Percentiles rank a stretch among this genome's conserved stretches.
Evolutionary conservation across 1,139 yeast genomes (phyloP).

Genomic region (Yamadazyma atlantica): DNA sequence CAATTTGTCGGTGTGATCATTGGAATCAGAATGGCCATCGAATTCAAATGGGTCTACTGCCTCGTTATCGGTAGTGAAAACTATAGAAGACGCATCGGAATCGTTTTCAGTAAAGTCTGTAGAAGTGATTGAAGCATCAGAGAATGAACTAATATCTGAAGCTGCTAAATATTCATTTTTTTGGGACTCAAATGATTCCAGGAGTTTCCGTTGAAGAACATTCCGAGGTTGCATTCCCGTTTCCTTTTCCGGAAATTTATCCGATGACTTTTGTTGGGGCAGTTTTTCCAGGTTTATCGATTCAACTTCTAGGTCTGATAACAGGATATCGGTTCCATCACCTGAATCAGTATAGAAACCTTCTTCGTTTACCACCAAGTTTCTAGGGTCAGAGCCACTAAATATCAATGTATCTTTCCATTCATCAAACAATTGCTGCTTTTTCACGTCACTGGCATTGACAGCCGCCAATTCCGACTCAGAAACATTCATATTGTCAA

Average conservation of each 20-base stretch:
- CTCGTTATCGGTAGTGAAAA: neutral
- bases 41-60: neutral
- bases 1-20: conserved; percentile 4
- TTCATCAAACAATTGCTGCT: conserved; percentile 17
- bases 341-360: conserved; percentile 33
- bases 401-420: conserved; percentile 36
- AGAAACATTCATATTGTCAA: conserved; percentile 7
- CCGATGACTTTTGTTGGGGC: too few species aligned
- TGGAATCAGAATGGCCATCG: conserved; percentile 2
- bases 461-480: conserved; percentile 6
- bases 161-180: neutral
- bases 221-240: conserved; percentile 9
- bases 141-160: conserved; percentile 18
- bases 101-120: conserved; percentile 9
- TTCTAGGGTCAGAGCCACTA: conserved; percentile 27
- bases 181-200: conserved; percentile 8
- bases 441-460: conserved; percentile 5
- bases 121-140: conserved; percentile 24
- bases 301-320: conserved; percentile 6
- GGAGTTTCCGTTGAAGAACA: conserved; percentile 11
- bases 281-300: conserved; percentile 8
- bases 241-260: conserved; percentile 3
- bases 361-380: conserved; percentile 35
- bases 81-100: conserved; percentile 5
- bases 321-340: conserved; percentile 7